Percentiles rank a stretch among this genome's conserved stretches.
Conservation (phyloP, 2,329 filamentous ascomycete genomes). For the Aspergillus tamarii region DNA sequence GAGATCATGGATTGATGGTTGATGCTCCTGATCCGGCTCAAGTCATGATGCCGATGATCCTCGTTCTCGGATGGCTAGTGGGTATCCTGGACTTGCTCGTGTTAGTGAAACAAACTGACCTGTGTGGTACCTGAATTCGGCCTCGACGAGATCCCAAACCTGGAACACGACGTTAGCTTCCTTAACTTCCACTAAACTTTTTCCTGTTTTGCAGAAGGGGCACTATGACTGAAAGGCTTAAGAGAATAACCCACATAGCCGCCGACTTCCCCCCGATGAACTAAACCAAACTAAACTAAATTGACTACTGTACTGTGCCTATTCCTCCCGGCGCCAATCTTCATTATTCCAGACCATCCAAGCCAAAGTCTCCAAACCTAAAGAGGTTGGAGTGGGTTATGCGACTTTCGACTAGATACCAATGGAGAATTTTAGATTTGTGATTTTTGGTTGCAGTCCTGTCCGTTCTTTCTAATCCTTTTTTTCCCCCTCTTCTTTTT, state of each 20-base stretch:
- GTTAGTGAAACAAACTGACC: conserved; percentile 14
- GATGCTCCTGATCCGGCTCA: background rate
- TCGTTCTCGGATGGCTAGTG: background rate
- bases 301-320: conserved; percentile 20
- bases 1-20: background rate
- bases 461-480: background rate
- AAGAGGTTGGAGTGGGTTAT: conserved; percentile 15
- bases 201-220: conserved; percentile 7
- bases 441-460: background rate
- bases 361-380: conserved; percentile 16
- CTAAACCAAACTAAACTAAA: conserved; percentile 13
- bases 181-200: conserved; percentile 14
- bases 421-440: conserved; percentile 12
- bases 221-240: conserved; percentile 2
- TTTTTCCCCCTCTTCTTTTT: background rate
- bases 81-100: conserved; percentile 13
- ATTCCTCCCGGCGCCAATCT: conserved; percentile 27
- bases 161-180: conserved; percentile 14
- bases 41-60: conserved; percentile 2
- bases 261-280: conserved; percentile 1
- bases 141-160: conserved; percentile 18
- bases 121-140: conserved; percentile 23
- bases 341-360: conserved; percentile 26
- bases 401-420: conserved; percentile 11
- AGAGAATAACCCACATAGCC: background rate